Conservation (phyloP, 2,329 filamentous ascomycete species). For the Huntiella bhutanensis region DNA sequence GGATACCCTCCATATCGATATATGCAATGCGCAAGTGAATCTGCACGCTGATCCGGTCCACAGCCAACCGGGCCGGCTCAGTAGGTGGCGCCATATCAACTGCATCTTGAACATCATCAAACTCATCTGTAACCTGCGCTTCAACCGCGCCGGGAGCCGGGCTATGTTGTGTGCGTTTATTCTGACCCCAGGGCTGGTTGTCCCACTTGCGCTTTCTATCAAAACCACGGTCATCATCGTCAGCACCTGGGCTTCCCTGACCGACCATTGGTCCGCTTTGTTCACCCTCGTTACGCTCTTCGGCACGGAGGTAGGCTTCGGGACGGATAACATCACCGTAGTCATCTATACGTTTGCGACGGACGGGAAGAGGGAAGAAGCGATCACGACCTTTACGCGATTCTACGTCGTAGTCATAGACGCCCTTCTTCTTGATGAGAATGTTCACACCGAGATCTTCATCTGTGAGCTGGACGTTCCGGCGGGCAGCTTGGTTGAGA, state of each 20-base stretch:
- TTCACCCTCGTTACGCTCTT: constrained; percentile 66
- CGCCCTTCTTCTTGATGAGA: constrained; percentile 66
- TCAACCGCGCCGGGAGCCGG: constrained; percentile 21
- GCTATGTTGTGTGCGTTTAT: constrained; percentile 39
- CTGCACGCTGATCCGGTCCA: constrained; percentile 41
- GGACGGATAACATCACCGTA: constrained; percentile 88
- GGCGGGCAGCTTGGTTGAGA: constrained; percentile 63
- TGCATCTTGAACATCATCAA: constrained; percentile 39
- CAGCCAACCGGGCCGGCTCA: constrained; percentile 52
- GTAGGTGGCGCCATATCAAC: constrained; percentile 27
- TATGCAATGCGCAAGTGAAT: constrained; percentile 64
- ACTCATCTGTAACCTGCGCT: constrained; percentile 30
- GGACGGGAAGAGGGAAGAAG: constrained; percentile 73
- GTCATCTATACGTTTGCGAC: constrained; percentile 65
- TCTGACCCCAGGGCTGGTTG: constrained; percentile 37
- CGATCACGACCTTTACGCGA: constrained; percentile 83
- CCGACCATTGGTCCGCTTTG: constrained; percentile 2
- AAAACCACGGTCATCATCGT: constrained; percentile 39
- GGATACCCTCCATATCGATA: constrained; percentile 79
- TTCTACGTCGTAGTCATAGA: constrained; percentile 85
- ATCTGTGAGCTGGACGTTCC: constrained; percentile 71
- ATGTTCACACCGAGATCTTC: constrained; percentile 86
- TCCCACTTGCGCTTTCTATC: constrained; percentile 85
- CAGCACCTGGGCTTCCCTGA: constrained; percentile 26
- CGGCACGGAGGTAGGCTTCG: constrained; percentile 81